phyloP scores from a whole-genome alignment of 495 filamentous ascomycete species.

The Penicillium fimorum region DNA sequence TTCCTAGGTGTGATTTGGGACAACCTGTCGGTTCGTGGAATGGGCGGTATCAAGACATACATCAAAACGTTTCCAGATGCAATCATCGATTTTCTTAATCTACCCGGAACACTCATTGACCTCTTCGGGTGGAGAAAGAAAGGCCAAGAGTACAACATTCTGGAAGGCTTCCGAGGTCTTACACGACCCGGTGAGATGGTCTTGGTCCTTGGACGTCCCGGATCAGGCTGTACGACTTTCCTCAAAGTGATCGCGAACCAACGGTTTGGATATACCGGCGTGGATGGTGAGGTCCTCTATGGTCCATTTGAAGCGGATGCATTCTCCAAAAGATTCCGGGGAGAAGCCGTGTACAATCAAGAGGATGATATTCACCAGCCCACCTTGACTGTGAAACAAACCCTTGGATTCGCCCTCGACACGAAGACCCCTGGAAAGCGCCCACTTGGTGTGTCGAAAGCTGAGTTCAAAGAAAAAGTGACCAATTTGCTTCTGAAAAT shows the following conservation, averaged over 20 bases:
- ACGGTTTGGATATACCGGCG: constrained; percentile 70
- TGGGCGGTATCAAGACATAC: constrained; percentile 71
- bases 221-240: constrained; percentile 85
- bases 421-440: constrained; percentile 75
- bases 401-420: constrained; percentile 78
- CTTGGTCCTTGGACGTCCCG: constrained; percentile 81
- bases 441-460: constrained; percentile 61
- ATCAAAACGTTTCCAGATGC: constrained; percentile 83
- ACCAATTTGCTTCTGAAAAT: constrained; percentile 72
- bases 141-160: constrained; percentile 61
- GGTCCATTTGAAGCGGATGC: constrained; percentile 63
- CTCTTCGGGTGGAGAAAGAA: constrained; percentile 60
- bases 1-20: constrained; percentile 70
- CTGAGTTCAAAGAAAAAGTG: constrained; percentile 69
- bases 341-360: constrained; percentile 82
- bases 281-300: constrained; percentile 78
- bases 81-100: constrained; percentile 73
- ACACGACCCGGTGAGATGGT: constrained; percentile 85
- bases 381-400: constrained; percentile 80
- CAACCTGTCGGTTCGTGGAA: constrained; percentile 71
- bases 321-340: constrained; percentile 67
- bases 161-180: constrained; percentile 56
- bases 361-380: constrained; percentile 83
- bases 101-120: constrained; percentile 56
- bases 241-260: constrained; percentile 83